Evolutionary conservation across 805 yeast genomes (phyloP), one percentile per base, ranked within the genome.

Genomic region (Lipomyces yamanashiensis): DNA sequence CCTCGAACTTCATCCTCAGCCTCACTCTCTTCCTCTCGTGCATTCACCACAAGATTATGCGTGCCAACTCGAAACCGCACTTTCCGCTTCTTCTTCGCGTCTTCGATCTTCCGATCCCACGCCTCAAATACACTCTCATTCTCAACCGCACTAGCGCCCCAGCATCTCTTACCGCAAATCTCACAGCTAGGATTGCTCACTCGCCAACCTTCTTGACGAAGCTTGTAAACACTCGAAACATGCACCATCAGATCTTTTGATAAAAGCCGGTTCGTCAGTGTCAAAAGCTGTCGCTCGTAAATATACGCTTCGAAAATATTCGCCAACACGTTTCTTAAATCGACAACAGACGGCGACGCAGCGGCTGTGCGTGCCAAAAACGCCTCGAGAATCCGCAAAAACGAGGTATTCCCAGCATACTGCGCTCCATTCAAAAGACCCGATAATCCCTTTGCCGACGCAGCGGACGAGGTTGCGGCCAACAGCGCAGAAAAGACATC

Each of bases 401-500:
- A 66, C 37, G 68, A 65, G 12, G 60, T 48, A 12, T 13, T n/a
- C n/a, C 43, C 55, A 19, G 19, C 54, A 65, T 28, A 15, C 41
- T 45, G 15, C 28, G 40, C 50, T 13, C 54, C 59, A n/a, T 48
- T 19, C 45, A 55, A 17, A 28, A 33, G 36, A 21, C 34, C 28
- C 19, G 65, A 44, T 17, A 65, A 12, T 21, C 56, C 56, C 45
- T 51, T 58, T 12, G 59, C 54, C 9, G 58, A 43, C n/a, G 49
- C 52, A 8, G 65, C 17, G 3, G 68, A 28, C 28, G 28, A 48
- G 7, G 69, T 66, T 41, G 69, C 66, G 2, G 63, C 70, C 47
- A 68, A 40, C 44, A 68, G 45, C 5, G 71, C 61, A 8, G 70
- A 68, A 60, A 68, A 63, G 10, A 68, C 69, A 40, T 68, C 68